These are phyloP conservation scores for Kwoniella bestiolae DNA, from an alignment of 768 basidiomycete species.

Conservation along the genomic window DNA sequence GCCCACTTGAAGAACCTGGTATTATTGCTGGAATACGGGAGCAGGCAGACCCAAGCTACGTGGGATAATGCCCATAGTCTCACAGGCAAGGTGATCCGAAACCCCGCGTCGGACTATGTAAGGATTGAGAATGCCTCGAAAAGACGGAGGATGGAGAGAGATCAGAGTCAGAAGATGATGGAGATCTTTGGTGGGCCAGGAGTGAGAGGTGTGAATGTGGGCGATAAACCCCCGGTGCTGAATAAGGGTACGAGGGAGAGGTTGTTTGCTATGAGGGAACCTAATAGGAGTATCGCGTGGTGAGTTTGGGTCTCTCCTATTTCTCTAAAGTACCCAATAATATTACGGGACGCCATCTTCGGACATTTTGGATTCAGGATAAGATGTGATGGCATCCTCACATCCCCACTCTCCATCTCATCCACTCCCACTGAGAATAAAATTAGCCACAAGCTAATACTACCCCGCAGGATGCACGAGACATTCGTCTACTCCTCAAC, in stretches of 20 bases:
- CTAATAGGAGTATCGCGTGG: conserved; percentile 51
- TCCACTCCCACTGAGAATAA: too few species aligned
- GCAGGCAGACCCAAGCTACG: not conserved
- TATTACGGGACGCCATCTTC: not conserved
- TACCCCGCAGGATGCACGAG: conserved; percentile 90
- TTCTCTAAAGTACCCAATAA: not conserved
- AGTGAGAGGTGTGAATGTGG: conserved; percentile 25
- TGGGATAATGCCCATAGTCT: conserved; percentile 1
- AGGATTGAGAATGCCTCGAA: conserved; percentile 31
- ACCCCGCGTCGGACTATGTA: conserved; percentile 34
- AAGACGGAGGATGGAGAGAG: conserved; percentile 33
- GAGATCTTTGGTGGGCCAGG: conserved; percentile 29
- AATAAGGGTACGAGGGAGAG: conserved; percentile 17
- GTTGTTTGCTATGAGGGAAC: conserved; percentile 48
- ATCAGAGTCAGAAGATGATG: conserved; percentile 35
- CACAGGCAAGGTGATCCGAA: conserved; percentile 13
- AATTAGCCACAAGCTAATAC: too few species aligned
- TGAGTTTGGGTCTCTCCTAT: conserved; percentile 30
- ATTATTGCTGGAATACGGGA: conserved; percentile 31
- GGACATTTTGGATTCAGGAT: not conserved
- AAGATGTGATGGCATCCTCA: too few species aligned
- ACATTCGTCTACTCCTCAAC: conserved; percentile 78
- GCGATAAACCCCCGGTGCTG: conserved; percentile 39
- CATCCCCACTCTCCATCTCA: too few species aligned
- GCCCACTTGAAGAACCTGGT: conserved; percentile 36